A percentile compares a stretch with the other conserved stretches of the same genome.
These are phyloP conservation scores for Elaeis oleifera DNA, from an alignment of 202 grass and related monocot species.

Conservation along the genomic window DNA sequence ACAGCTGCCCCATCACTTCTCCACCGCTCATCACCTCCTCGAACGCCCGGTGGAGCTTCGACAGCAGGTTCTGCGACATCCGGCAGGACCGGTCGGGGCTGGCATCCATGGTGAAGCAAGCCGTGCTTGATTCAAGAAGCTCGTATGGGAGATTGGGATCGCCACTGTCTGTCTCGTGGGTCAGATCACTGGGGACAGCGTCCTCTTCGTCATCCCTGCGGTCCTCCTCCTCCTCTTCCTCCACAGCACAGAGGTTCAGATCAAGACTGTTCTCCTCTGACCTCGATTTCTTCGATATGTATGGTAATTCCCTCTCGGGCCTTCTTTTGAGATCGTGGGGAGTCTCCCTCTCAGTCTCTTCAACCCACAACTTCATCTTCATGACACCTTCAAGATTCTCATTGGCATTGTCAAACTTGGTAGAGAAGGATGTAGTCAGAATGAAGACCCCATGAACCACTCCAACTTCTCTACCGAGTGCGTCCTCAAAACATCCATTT, in stretches of 20 bases:
- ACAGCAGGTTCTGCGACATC: constrained; percentile 13
- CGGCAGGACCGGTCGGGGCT: not conserved
- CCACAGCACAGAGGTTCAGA: constrained; percentile 34
- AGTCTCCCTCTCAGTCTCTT: not conserved
- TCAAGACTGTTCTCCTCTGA: constrained; percentile 26
- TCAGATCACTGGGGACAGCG: constrained; percentile 46
- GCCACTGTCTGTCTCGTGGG: constrained; percentile 19
- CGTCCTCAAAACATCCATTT: constrained; percentile 2
- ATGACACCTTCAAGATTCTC: not conserved
- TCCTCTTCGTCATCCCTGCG: constrained; percentile 20
- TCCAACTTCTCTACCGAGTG: not conserved
- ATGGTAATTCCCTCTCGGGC: not conserved
- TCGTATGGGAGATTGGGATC: not conserved
- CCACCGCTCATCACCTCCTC: not conserved
- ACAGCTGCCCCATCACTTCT: not conserved
- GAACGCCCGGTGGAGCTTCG: constrained; percentile 19
- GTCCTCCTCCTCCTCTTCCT: constrained; percentile 1
- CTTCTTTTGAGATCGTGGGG: constrained; percentile 40
- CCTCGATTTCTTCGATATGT: constrained; percentile 30
- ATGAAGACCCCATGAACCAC: constrained; percentile 1
- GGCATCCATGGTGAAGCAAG: constrained; percentile 6
- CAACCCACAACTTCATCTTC: constrained; percentile 8
- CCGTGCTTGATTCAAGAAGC: no score
- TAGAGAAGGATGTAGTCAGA: constrained; percentile 5
- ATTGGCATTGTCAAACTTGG: not conserved